phyloP scores from a whole-genome alignment of 2,329 filamentous ascomycete species.

The Pyrenophora graminea region DNA sequence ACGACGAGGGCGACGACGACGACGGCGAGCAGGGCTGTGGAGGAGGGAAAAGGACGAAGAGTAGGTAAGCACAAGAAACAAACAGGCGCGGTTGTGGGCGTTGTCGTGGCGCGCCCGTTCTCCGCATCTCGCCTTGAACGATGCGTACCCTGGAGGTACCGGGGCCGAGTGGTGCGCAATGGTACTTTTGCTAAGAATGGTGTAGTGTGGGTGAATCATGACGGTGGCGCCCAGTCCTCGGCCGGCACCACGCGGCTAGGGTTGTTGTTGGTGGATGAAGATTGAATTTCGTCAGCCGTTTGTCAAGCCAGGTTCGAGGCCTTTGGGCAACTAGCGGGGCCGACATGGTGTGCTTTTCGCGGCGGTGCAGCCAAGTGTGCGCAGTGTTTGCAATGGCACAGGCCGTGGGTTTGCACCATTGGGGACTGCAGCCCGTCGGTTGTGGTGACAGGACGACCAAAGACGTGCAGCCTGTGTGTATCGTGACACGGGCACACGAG shows the following conservation, averaged over 20 bases:
- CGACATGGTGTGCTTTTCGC: not conserved
- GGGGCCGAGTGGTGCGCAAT: slow-evolving; percentile 21
- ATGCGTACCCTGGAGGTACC: slow-evolving; percentile 12
- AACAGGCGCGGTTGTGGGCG: slow-evolving; percentile 10
- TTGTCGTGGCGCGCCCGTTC: slow-evolving; percentile 17
- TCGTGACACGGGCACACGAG: slow-evolving; percentile 3
- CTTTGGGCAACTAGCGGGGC: not conserved
- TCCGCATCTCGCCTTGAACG: slow-evolving; percentile 37
- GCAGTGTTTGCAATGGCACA: not conserved
- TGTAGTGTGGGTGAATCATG: slow-evolving; percentile 19
- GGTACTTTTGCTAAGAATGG: slow-evolving; percentile 21
- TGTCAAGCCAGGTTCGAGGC: slow-evolving; percentile 3
- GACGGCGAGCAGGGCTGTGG: slow-evolving; percentile 2
- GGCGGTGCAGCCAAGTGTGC: not conserved
- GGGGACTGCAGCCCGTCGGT: not conserved
- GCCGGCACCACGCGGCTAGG: slow-evolving; percentile 10
- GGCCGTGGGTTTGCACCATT: not conserved
- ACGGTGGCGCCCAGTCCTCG: slow-evolving; percentile 16
- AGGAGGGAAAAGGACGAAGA: not conserved
- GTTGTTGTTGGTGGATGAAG: slow-evolving; percentile 1
- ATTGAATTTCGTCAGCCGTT: slow-evolving; percentile 10
- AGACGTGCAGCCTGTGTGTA: not conserved
- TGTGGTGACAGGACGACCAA: not conserved
- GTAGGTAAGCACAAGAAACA: slow-evolving; percentile 6
- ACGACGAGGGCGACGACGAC: not conserved